Evolutionary conservation across 225 moss, liverwort and hornwort species (phyloP), one percentile per base, ranked within the genome.

Genomic region (Straminergon stramineum): DNA sequence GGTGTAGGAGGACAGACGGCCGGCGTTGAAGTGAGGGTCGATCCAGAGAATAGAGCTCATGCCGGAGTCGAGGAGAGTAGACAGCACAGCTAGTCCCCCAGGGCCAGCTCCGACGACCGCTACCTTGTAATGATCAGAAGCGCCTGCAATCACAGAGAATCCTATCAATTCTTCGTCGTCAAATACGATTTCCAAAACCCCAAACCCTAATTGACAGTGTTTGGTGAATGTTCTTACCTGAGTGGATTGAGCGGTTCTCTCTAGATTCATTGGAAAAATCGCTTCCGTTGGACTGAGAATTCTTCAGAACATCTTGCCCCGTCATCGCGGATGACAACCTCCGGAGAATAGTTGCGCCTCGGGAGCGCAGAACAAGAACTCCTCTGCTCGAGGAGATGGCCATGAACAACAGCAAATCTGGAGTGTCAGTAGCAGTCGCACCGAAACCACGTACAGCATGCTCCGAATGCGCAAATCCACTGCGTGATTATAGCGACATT

Each of bases 41-140:
- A 95, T 86, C 94, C 94, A 94, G 26, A 94, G 86, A 37, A 95
- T 90, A 13, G 93, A 87, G 77, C 56, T 81, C 13, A 39, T 53
- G 55, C 89, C 93, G 20, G 65, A 24, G 84, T 95, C 95, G 13
- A 95, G 91, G 35, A 95, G 90, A 41, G 84, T 78, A 28, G 95
- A 85, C 43, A 95, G 79, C 69, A 94, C 87, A 51, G 95, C 93
- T 8, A 95, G 88, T 17, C 95, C 95, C 61, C 63, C 95, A 19
- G 95, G 94, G 2, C 95, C 95, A 37, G 95, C 95, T 39, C 95
- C 95, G 53, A 95, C 76, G 13, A 95, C 91, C 5, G 92, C 95
- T 61, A 92, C 90, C 83, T 94, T 91, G 84, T 89, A 94, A 43
- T 84, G 61, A 51, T 91, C 76, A 34, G 89, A 80, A 60, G 79